Conservation (phyloP, 176 grass and related monocot genomes). For the Carex scoparia region DNA sequence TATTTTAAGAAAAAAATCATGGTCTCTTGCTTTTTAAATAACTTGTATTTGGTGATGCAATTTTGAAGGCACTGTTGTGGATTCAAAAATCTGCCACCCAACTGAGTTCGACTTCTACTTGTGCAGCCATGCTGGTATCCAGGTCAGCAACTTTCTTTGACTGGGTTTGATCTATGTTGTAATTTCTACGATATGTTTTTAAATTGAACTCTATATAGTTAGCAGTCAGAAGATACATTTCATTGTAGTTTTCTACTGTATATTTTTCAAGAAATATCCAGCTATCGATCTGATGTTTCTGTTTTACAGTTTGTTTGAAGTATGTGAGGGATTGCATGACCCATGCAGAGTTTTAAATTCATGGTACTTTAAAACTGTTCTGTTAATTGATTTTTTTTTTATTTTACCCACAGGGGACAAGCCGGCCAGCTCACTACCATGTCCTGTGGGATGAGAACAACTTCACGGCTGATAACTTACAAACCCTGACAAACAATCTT, state of each 20-base stretch:
- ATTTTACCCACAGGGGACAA: constrained; percentile 51
- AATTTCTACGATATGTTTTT: neutral
- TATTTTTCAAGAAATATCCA: neutral
- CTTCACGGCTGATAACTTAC: constrained; percentile 70
- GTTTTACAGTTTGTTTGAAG: neutral
- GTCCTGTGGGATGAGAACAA: constrained; percentile 96
- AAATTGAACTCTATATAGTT: constrained; percentile 3
- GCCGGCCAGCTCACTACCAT: constrained; percentile 91
- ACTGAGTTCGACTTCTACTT: constrained; percentile 91
- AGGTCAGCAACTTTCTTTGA: constrained; percentile 24
- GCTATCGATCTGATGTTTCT: neutral
- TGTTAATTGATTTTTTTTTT: neutral
- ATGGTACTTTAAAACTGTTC: neutral
- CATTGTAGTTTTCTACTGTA: neutral
- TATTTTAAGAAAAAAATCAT: neutral
- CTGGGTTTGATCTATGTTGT: neutral
- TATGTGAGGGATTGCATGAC: neutral
- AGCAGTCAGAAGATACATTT: neutral
- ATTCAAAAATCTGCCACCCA: constrained; percentile 87
- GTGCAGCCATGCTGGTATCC: constrained; percentile 93
- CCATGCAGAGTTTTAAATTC: neutral
- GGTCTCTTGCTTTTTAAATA: neutral
- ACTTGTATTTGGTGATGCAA: constrained; percentile 9
- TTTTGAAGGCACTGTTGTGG: constrained; percentile 72
- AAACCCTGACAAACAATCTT: constrained; percentile 86